These are phyloP conservation scores for Pyricularia sp. DNA, from an alignment of 2,329 filamentous ascomycete species.

Conservation along the genomic window DNA sequence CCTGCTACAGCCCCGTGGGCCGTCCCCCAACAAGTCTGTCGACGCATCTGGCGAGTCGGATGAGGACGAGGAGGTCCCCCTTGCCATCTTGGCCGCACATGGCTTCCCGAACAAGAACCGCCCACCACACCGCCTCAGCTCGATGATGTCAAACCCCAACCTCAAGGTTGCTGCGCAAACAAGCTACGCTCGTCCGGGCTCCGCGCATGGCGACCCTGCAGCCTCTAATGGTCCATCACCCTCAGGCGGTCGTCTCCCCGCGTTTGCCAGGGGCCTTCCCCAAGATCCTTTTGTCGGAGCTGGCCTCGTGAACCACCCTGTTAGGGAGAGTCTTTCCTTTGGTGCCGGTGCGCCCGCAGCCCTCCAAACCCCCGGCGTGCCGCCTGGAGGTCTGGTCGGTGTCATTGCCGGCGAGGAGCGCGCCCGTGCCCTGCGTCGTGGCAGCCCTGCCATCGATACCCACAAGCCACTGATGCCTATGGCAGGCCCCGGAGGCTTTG, in stretches of 20 bases:
- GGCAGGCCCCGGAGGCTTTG: constrained; percentile 25
- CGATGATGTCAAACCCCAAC: constrained; percentile 62
- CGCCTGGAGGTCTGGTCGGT: constrained; percentile 73
- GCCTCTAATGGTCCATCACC: constrained; percentile 16
- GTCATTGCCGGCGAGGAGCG: constrained; percentile 83
- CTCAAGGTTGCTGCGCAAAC: constrained; percentile 43
- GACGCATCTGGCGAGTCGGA: constrained; percentile 47
- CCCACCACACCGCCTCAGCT: constrained; percentile 58
- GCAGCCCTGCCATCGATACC: constrained; percentile 61
- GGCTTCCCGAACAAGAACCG: constrained; percentile 75
- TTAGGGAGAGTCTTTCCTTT: constrained; percentile 67
- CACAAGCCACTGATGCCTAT: constrained; percentile 22
- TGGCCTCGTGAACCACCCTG: constrained; percentile 60
- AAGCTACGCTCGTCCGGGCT: constrained; percentile 43
- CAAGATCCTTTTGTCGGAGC: constrained; percentile 80
- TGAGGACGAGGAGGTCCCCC: constrained; percentile 79
- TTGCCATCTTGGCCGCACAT: constrained; percentile 80
- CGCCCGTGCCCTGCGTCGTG: constrained; percentile 65
- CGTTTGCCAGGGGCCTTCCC: constrained; percentile 74
- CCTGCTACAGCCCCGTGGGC: constrained; percentile 29
- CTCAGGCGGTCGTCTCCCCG: constrained; percentile 51
- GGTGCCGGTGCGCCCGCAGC: constrained; percentile 42
- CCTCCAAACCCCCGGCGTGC: constrained; percentile 25
- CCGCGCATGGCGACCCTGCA: constrained; percentile 42
- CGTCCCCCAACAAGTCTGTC: constrained; percentile 21